Conservation (phyloP, 176 grass and related monocot species). For the Echinochloa phyllopogon region DNA sequence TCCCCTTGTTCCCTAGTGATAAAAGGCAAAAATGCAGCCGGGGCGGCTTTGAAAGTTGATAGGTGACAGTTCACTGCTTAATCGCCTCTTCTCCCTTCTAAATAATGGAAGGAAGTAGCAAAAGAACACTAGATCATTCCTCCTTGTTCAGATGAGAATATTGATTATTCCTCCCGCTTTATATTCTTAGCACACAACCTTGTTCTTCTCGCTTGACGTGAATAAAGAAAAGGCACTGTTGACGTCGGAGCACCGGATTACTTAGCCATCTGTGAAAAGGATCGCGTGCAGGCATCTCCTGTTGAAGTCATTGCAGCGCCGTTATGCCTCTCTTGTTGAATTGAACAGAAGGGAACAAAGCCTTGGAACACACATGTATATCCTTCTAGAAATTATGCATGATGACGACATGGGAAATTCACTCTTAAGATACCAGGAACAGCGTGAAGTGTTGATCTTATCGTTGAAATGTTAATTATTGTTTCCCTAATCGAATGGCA, state of each 20-base stretch:
- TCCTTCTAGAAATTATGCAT: constrained; percentile 12
- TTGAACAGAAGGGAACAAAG: constrained; percentile 10
- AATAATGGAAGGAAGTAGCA: not conserved
- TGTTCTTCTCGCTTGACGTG: not conserved
- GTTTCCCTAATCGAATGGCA: not conserved
- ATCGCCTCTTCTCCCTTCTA: not conserved
- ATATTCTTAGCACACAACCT: not conserved
- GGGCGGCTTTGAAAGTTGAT: not conserved
- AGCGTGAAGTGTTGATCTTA: constrained; percentile 4
- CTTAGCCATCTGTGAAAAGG: constrained; percentile 25
- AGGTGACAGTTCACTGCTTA: not conserved
- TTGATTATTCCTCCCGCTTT: not conserved
- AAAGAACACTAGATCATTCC: not conserved
- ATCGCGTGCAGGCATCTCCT: constrained; percentile 33
- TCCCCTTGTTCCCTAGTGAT: not conserved
- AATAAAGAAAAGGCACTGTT: not conserved
- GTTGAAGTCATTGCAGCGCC: not conserved
- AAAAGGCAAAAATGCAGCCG: not conserved
- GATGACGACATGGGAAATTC: not conserved
- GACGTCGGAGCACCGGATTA: constrained; percentile 1
- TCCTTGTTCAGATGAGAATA: not conserved
- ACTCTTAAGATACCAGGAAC: not conserved
- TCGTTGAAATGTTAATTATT: not conserved
- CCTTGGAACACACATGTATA: not conserved
- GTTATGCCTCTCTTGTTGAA: constrained; percentile 35